Conservation (phyloP, 352 stramenopile species). For the Blastocystis sp. region DNA sequence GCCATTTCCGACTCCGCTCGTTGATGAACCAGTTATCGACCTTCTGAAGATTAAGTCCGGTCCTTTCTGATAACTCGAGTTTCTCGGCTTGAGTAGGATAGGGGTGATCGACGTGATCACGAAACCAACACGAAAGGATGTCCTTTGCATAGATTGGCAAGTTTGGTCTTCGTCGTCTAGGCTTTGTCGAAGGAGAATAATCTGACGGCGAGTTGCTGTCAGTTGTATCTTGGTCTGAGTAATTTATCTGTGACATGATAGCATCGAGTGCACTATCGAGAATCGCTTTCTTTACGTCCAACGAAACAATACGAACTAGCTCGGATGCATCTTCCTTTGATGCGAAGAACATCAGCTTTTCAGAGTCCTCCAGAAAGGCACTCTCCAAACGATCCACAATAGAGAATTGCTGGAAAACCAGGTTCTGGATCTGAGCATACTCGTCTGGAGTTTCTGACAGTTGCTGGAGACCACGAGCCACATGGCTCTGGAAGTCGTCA, state of each 20-base stretch:
- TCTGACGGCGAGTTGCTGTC: neutral
- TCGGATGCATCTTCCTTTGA: neutral
- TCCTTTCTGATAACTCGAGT: neutral
- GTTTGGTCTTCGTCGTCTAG: neutral
- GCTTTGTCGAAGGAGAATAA: neutral
- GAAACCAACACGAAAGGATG: conserved; percentile 33
- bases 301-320: neutral
- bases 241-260: neutral
- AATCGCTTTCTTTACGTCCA: conserved; percentile 27
- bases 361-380: neutral
- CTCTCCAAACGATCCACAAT: neutral
- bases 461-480: neutral
- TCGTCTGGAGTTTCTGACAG: neutral
- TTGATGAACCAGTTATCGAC: conserved; percentile 54
- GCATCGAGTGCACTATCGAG: neutral
- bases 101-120: conserved; percentile 28
- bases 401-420: neutral
- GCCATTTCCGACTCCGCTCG: conserved; percentile 43
- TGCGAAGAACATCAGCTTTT: neutral
- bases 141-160: conserved; percentile 4
- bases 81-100: conserved; percentile 39
- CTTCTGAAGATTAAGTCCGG: conserved; percentile 14
- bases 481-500: neutral
- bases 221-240: neutral
- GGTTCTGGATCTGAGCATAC: neutral